phyloP scores from a whole-genome alignment of 495 filamentous ascomycete genomes.

The Echria macrotheca region DNA sequence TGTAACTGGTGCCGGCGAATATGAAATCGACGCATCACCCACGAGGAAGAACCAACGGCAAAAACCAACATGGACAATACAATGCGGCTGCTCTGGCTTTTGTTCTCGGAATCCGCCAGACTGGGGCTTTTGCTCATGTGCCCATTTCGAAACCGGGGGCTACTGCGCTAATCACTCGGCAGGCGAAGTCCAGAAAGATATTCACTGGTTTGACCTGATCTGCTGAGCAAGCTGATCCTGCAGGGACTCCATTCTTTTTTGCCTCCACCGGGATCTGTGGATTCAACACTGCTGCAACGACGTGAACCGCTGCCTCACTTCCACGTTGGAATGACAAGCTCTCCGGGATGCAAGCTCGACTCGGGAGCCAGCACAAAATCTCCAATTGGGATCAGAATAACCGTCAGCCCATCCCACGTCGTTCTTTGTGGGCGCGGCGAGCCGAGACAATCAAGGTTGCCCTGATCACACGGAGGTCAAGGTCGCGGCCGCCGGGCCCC shows the following conservation, averaged over 20 bases:
- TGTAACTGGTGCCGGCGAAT: too few species aligned
- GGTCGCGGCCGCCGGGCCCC: too few species aligned
- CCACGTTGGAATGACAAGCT: too few species aligned
- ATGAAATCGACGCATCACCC: too few species aligned
- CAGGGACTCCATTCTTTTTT: constrained; percentile 14
- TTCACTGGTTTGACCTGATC: constrained; percentile 10
- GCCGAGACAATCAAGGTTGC: too few species aligned
- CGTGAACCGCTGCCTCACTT: background rate
- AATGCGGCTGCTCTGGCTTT: constrained; percentile 16
- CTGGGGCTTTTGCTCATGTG: constrained; percentile 24
- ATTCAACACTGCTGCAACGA: background rate
- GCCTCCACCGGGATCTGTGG: constrained; percentile 3
- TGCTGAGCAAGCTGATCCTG: constrained; percentile 18
- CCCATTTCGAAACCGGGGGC: constrained; percentile 19
- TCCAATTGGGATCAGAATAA: too few species aligned
- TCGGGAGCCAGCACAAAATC: too few species aligned
- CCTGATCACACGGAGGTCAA: too few species aligned
- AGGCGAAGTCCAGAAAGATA: constrained; percentile 17
- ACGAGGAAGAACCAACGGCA: too few species aligned
- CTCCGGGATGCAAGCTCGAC: too few species aligned
- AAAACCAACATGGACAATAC: constrained; percentile 10
- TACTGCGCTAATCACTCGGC: constrained; percentile 23
- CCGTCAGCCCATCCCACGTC: too few species aligned
- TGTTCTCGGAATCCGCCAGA: constrained; percentile 17
- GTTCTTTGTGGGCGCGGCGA: too few species aligned